Percentiles rank a stretch among this genome's conserved stretches.
phyloP scores from a whole-genome alignment of 148 eudicot species.

The Euryodendron excelsum region DNA sequence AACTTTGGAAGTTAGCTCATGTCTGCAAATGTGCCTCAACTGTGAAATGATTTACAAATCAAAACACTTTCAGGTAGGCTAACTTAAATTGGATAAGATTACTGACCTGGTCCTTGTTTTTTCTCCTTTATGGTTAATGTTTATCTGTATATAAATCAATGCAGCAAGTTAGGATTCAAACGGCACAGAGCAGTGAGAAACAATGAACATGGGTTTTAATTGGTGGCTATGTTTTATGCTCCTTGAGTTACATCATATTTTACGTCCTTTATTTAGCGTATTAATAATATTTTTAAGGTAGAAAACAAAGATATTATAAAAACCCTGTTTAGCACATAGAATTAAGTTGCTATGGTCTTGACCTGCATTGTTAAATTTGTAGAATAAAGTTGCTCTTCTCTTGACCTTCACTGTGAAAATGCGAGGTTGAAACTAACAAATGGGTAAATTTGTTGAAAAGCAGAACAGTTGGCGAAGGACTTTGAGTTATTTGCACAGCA shows the following conservation, averaged over 20 bases:
- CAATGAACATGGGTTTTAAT: neutral
- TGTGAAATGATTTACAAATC: neutral
- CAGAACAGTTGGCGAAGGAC: slow-evolving; percentile 94
- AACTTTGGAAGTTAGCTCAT: neutral
- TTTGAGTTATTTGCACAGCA: slow-evolving; percentile 87
- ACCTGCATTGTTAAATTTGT: neutral
- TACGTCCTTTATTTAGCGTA: neutral
- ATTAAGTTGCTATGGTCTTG: slow-evolving; percentile 2
- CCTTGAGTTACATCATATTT: neutral
- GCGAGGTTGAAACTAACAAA: slow-evolving; percentile 17
- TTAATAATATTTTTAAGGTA: neutral
- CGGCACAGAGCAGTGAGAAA: neutral
- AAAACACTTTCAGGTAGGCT: neutral
- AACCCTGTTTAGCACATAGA: too few relatives aligned
- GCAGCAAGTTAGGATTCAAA: neutral
- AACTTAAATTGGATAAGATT: neutral
- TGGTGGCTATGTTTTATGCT: neutral
- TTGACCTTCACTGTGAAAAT: neutral
- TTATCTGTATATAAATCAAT: neutral
- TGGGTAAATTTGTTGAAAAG: slow-evolving; percentile 21
- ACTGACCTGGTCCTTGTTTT: neutral
- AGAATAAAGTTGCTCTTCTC: neutral
- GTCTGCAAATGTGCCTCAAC: neutral
- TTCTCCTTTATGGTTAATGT: neutral
- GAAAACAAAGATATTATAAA: neutral